These are phyloP conservation scores for Neopestalotiopsis sp. DNA, from an alignment of 2,329 filamentous ascomycete genomes.

Conservation along the genomic window DNA sequence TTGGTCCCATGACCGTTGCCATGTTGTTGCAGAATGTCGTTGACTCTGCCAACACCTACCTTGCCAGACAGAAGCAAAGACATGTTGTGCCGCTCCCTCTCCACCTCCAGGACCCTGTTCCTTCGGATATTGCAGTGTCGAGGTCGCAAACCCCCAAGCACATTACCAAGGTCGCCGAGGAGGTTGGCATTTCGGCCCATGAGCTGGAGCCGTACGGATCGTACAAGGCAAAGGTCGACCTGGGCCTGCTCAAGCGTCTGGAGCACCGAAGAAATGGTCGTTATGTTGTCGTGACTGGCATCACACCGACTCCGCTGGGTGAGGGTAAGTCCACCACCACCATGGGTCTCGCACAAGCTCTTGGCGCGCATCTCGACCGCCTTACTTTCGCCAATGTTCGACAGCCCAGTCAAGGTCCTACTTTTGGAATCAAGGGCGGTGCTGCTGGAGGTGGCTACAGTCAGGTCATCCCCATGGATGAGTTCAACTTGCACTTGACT, in stretches of 20 bases:
- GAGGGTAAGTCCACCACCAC: slow-evolving; percentile 99
- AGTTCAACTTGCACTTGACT: slow-evolving; percentile 97
- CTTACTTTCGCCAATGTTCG: slow-evolving; percentile 96
- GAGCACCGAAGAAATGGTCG: slow-evolving; percentile 86
- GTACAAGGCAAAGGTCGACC: slow-evolving; percentile 94
- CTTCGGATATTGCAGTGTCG: slow-evolving; percentile 95
- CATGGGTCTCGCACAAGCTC: slow-evolving; percentile 90
- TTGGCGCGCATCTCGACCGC: slow-evolving; percentile 85
- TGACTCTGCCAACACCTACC: slow-evolving; percentile 80
- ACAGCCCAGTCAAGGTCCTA: slow-evolving; percentile 95
- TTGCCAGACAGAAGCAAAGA: slow-evolving; percentile 81
- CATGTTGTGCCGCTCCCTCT: slow-evolving; percentile 83
- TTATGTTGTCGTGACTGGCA: slow-evolving; percentile 92
- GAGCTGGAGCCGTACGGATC: slow-evolving; percentile 95
- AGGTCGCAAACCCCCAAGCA: slow-evolving; percentile 89
- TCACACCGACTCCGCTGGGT: slow-evolving; percentile 93
- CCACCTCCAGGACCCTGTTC: slow-evolving; percentile 79
- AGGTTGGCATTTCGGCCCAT: slow-evolving; percentile 85
- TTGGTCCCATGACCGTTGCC: slow-evolving; percentile 98
- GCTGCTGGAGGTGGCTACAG: slow-evolving; percentile 97
- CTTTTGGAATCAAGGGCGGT: slow-evolving; percentile 98
- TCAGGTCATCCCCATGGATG: slow-evolving; percentile 99
- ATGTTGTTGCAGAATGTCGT: slow-evolving; percentile 98
- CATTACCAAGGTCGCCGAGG: slow-evolving; percentile 82
- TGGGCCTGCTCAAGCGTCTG: slow-evolving; percentile 80